Evolutionary conservation across 139 green algal species (phyloP), one percentile per base, ranked within the genome.

Genomic region (Chlamydomonas incerta): DNA sequence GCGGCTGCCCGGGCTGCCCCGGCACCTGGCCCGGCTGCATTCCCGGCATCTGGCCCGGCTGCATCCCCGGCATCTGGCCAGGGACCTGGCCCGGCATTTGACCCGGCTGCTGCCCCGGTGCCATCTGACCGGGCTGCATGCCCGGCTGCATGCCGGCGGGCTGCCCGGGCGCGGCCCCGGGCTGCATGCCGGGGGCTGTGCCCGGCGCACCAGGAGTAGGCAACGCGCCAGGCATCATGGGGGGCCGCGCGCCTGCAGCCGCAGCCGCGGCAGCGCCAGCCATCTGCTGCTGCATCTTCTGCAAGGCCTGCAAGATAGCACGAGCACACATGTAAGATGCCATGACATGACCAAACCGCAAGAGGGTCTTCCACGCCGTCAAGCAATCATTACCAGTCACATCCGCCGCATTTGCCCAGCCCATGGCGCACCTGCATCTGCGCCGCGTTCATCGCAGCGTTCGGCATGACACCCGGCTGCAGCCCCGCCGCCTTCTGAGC

Each of bases 281-380:
- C 41, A 83, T 83, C 67, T 85, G 79, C 67, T 86, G 80, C 50
- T 80, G 68, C 80, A 77, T 74, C 67, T 85, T 85, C 34, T 85
- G 80, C 52, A 80, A 52, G n/a, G 68, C 80, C 68, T 86, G 67
- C 8, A 50, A 5, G n/a, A n/a, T n/a, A n/a, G n/a, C n/a, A n/a
- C n/a, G n/a, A n/a, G n/a, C n/a, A n/a, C n/a, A n/a, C n/a, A n/a
- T n/a, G n/a, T n/a, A n/a, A n/a, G n/a, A n/a, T n/a, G n/a, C n/a
- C n/a, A n/a, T n/a, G n/a, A n/a, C n/a, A n/a, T n/a, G n/a, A n/a
- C n/a, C n/a, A n/a, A n/a, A n/a, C n/a, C n/a, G n/a, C n/a, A n/a
- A n/a, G n/a, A n/a, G n/a, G n/a, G n/a, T n/a, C n/a, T n/a, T n/a
- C n/a, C n/a, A n/a, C n/a, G n/a, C n/a, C n/a, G n/a, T n/a, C n/a